Evolutionary conservation across 495 filamentous ascomycete species (phyloP).

Genomic region (Cairneyella variabilis): DNA sequence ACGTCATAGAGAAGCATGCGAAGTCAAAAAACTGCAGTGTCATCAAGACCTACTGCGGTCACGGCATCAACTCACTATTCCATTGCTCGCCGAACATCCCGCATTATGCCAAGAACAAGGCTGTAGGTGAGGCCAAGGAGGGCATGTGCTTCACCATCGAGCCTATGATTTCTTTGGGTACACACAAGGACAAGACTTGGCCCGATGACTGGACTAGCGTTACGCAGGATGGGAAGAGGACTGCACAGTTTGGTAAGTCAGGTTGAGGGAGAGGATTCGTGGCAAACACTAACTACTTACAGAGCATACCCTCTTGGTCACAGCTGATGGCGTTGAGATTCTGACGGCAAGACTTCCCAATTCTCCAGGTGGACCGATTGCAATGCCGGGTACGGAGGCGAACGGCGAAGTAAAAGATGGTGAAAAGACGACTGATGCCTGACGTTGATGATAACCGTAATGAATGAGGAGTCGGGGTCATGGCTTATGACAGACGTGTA

Average conservation of each 20-base stretch:
- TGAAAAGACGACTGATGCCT: not conserved
- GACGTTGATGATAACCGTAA: not conserved
- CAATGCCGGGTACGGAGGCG: constrained; percentile 53
- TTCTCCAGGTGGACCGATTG: constrained; percentile 81
- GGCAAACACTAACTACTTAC: constrained; percentile 4
- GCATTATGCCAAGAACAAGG: constrained; percentile 90
- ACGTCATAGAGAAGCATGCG: constrained; percentile 80
- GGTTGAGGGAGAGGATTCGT: not conserved
- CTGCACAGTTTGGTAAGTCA: constrained; percentile 66
- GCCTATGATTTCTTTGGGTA: constrained; percentile 85
- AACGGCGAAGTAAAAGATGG: constrained; percentile 10
- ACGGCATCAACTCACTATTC: constrained; percentile 83
- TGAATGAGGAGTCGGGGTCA: not conserved
- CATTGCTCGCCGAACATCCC: constrained; percentile 82
- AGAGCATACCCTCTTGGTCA: constrained; percentile 95
- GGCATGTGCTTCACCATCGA: constrained; percentile 95
- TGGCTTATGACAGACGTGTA: not conserved
- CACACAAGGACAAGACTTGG: constrained; percentile 79
- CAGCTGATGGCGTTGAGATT: constrained; percentile 88
- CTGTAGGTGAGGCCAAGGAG: constrained; percentile 76
- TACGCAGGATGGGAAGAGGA: constrained; percentile 75
- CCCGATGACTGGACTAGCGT: constrained; percentile 89
- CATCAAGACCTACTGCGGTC: constrained; percentile 85
- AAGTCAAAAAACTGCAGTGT: constrained; percentile 75
- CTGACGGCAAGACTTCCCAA: constrained; percentile 76